Base-by-base conservation (phyloP, 2,329 filamentous ascomycete genomes). In the Pestalotiopsis sp. region DNA sequence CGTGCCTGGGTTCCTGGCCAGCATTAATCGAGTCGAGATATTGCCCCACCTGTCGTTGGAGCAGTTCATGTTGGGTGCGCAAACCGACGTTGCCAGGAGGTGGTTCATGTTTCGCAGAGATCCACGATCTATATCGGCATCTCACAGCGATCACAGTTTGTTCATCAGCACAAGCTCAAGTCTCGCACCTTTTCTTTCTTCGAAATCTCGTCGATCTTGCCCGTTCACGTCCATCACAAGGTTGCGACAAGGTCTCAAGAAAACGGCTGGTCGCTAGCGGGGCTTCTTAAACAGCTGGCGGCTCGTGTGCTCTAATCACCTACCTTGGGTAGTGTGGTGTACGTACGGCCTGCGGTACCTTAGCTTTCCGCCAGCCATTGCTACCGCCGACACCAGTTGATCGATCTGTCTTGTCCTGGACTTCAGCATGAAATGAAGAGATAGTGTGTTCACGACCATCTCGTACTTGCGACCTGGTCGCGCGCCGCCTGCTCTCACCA, bases 401-500 rank as follows among this genome's bases (percentile, higher is more conserved):
- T 20, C 36, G 6, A 36, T 13, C 17, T 31, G 58, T 27, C 58
- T 38, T 61, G 58, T 62, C 59, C 31, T 20, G 31, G 13, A 57
- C 23, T 12, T 66, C 27, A 56, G 25, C 31, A 66, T 38, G 41
- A 45, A 62, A 58, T 66, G 25, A 71, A 64, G 17, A 52, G n/a
- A 52, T 52, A 52, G 45, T 52, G 45, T 60, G 23, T 52, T 66
- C 64, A 66, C 66, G 61, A 72, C 68, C 68, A 74, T 73, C 61
- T 77, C 77, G 76, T 72, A 71, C 74, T 72, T 70, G 64, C 73
- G 68, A 71, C 67, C 70, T 56, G 60, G 66, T 52, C 66, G 27
- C 60, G 27, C 59, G 73, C 69, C 69, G 74, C 73, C 73, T 73
- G 75, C 75, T 73, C 36, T 75, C 77, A 36, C 31, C 31, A 82